Base-by-base conservation (phyloP, 1,284 basidiomycete genomes). In the Ustilago tritici region DNA sequence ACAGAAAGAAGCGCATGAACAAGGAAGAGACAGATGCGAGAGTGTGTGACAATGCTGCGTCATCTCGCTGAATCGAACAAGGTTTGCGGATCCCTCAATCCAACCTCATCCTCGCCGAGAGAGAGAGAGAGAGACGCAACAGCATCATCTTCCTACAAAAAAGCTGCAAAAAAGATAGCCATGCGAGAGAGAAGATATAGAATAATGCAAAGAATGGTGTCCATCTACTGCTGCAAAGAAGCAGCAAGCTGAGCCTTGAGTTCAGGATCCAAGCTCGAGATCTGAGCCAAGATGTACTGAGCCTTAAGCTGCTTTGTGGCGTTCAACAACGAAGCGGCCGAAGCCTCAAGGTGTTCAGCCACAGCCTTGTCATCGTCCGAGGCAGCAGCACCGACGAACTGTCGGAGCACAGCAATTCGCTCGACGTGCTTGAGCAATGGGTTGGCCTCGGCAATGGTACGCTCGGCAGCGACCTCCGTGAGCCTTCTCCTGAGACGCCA, bases 401-500 rank as follows among this genome's bases (percentile, higher is more conserved):
- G 71, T 36, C 76, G 66, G 60, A 87, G 61, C 35, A 75, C 71
- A 40, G 68, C 80, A 41, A 81, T 53, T 23, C 81, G 70, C 36
- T 82, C 81, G 50, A 66, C 61, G 38, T 81, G 80, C 53, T 80
- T 80, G 65, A 87, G 78, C 35, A 76, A 35, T 28, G 84, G 75
- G 79, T 87, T 79, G 50, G 86, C 87, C 32, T 61, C 75, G 3
- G 70, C 79, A 43, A 87, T 70, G 32, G 71, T 64, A 8, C 65
- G 67, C 56, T 74, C 66, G 38, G 76, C 78, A 31, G 73, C 70
- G 19, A 78, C 78, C 69, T 86, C 85, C 43, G 71, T 65, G 54
- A 90, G 81, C 75, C 89, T 87, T 57, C 89, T 85, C 66, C 95
- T 92, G 56, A 95, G 89, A 62, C 94, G 92, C 95, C 94, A 96